A percentile compares a stretch with the other conserved stretches of the same genome.
phyloP scores from a whole-genome alignment of 2,329 filamentous ascomycete species.

The Ophiostoma pallidulum region DNA sequence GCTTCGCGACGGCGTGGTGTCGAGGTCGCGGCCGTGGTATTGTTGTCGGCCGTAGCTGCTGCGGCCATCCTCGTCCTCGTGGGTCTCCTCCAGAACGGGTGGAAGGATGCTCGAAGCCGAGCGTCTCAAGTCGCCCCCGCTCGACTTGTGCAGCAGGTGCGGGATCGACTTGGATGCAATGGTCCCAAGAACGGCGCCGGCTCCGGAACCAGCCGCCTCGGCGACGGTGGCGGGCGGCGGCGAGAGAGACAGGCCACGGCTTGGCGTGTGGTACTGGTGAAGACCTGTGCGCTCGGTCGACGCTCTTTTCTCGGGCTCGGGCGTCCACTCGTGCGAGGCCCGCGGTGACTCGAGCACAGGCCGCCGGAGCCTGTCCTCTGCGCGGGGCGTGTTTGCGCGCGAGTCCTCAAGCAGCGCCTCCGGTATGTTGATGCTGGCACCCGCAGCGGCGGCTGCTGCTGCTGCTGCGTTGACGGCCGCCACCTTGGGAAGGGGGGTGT shows the following conservation, averaged over 20 bases:
- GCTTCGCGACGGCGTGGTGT: constrained; percentile 8
- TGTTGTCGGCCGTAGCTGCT: neutral
- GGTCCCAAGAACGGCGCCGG: constrained; percentile 2
- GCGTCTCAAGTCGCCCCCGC: constrained; percentile 12
- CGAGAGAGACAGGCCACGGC: neutral
- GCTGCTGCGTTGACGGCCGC: constrained; percentile 7
- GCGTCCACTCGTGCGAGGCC: constrained; percentile 1
- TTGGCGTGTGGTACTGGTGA: constrained; percentile 5
- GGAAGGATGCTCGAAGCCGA: constrained; percentile 33
- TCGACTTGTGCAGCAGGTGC: constrained; percentile 5
- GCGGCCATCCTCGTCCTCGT: constrained; percentile 29
- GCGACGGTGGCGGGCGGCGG: constrained; percentile 11
- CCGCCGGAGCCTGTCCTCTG: constrained; percentile 6
- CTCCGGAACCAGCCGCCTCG: neutral
- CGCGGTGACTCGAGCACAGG: constrained; percentile 15
- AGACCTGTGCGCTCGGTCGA: neutral
- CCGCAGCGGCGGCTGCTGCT: neutral
- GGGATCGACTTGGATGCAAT: constrained; percentile 5
- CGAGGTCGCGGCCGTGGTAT: constrained; percentile 15
- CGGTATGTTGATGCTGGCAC: constrained; percentile 3
- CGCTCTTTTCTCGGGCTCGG: constrained; percentile 11
- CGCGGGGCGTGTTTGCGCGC: constrained; percentile 5
- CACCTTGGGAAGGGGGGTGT: constrained; percentile 12
- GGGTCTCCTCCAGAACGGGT: constrained; percentile 42
- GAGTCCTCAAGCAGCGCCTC: constrained; percentile 7